These are phyloP conservation scores for Globisporangium perplexum DNA, from an alignment of 352 stramenopile species.

Conservation along the genomic window DNA sequence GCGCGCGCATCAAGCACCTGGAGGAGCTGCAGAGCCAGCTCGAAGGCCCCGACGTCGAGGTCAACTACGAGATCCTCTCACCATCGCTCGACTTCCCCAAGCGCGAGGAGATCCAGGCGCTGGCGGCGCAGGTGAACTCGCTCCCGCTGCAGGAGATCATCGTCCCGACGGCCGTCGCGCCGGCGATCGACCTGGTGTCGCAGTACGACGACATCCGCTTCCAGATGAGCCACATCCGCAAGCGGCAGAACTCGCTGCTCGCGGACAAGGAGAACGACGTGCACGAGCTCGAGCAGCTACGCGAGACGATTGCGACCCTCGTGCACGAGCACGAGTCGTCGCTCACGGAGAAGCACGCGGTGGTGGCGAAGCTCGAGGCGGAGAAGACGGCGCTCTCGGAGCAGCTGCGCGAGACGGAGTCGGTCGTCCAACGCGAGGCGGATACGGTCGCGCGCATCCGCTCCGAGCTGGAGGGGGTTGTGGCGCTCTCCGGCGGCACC, in stretches of 20 bases:
- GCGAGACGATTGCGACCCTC: constrained; percentile 13
- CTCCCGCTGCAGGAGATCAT: not conserved
- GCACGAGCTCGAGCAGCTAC: constrained; percentile 13
- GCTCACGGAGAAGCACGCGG: constrained; percentile 7
- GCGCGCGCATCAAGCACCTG: constrained; percentile 22
- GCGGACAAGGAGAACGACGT: constrained; percentile 14
- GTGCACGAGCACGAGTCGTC: constrained; percentile 8
- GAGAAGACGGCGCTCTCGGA: constrained; percentile 22
- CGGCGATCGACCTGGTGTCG: constrained; percentile 2
- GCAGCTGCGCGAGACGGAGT: constrained; percentile 17
- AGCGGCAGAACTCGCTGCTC: constrained; percentile 16
- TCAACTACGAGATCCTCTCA: constrained; percentile 39
- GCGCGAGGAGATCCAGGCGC: constrained; percentile 30
- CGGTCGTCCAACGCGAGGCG: constrained; percentile 11
- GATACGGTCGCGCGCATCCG: constrained; percentile 11
- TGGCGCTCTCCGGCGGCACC: not conserved
- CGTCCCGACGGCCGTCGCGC: not conserved
- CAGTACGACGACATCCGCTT: constrained; percentile 17
- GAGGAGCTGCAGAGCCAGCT: constrained; percentile 37
- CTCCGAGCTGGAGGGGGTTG: constrained; percentile 15
- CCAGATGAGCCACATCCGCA: constrained; percentile 17
- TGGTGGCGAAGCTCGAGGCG: constrained; percentile 1
- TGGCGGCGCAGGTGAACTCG: constrained; percentile 12
- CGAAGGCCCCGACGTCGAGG: constrained; percentile 27
- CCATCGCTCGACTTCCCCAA: constrained; percentile 40